Evolutionary conservation across 805 yeast species (phyloP).

Genomic region (Wickerhamomyces chambardii): DNA sequence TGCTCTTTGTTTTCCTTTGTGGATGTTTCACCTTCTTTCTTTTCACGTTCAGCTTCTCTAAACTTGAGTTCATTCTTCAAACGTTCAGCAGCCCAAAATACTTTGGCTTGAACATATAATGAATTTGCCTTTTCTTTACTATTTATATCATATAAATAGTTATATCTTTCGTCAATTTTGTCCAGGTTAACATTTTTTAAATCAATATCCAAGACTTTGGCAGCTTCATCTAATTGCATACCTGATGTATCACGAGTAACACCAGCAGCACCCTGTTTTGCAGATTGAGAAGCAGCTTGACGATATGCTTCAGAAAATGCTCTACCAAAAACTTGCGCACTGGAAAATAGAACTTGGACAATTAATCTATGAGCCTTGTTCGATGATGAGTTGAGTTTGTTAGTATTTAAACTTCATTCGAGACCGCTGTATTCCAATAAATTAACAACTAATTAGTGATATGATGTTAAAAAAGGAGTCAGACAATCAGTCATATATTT

Average conservation of each 20-base stretch:
- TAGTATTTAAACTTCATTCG: too few species aligned
- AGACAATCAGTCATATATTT: too few species aligned
- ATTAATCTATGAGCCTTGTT: conserved; percentile 80
- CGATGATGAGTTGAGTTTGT: neutral
- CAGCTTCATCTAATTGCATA: conserved; percentile 80
- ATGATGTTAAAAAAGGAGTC: too few species aligned
- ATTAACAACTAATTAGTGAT: too few species aligned
- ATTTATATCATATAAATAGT: conserved; percentile 80
- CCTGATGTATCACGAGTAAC: conserved; percentile 46
- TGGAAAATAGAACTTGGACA: conserved; percentile 85
- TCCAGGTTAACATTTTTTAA: conserved; percentile 45
- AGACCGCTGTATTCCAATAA: too few species aligned
- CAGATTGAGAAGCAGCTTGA: conserved; percentile 93
- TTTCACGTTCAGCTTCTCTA: conserved; percentile 28
- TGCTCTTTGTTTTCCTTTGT: too few species aligned
- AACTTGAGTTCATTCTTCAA: conserved; percentile 69
- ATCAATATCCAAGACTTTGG: conserved; percentile 82
- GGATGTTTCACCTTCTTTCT: neutral
- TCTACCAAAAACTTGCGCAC: conserved; percentile 91
- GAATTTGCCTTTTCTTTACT: conserved; percentile 95
- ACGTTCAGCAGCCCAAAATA: conserved; percentile 90
- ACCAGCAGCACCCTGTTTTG: conserved; percentile 52
- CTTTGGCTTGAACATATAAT: conserved; percentile 87
- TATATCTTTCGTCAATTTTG: conserved; percentile 60
- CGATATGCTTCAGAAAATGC: conserved; percentile 96